Conservation (phyloP, 148 eudicot species). For the Rhododendron williamsianum region DNA sequence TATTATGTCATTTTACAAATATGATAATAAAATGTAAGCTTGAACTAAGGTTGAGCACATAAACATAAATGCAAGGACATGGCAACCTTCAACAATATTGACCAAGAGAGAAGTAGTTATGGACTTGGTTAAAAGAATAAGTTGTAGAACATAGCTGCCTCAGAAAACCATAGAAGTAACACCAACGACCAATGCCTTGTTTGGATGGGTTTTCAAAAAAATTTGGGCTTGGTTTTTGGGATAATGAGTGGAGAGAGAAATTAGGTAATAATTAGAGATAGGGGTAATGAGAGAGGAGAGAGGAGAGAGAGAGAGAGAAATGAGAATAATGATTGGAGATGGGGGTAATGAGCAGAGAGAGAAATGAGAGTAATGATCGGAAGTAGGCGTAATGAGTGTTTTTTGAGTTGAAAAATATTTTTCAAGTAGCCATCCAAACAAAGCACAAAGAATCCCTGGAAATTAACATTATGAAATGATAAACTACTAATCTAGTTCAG, state of each 20-base stretch:
- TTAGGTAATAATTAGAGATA: too few relatives aligned
- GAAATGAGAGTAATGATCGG: too few relatives aligned
- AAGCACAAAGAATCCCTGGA: not conserved
- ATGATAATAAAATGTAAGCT: not conserved
- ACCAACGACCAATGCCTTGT: not conserved
- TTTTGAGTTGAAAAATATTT: too few relatives aligned
- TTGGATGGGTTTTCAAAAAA: too few relatives aligned
- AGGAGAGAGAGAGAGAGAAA: too few relatives aligned
- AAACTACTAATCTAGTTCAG: not conserved
- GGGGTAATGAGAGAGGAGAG: too few relatives aligned
- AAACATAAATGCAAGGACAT: not conserved
- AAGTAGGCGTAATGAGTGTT: too few relatives aligned
- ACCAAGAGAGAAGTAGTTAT: not conserved
- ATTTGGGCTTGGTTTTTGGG: too few relatives aligned
- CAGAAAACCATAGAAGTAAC: not conserved
- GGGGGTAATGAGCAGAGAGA: too few relatives aligned
- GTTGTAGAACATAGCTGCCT: not conserved
- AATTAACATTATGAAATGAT: not conserved
- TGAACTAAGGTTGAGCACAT: not conserved
- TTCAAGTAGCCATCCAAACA: too few relatives aligned
- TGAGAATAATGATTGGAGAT: too few relatives aligned
- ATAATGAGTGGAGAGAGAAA: too few relatives aligned
- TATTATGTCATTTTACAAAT: slow-evolving; percentile 1
- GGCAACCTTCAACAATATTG: not conserved
- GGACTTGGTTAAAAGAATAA: not conserved